Base-by-base conservation (phyloP, 1,284 basidiomycete species). In the Mrakiaceae sp. region DNA sequence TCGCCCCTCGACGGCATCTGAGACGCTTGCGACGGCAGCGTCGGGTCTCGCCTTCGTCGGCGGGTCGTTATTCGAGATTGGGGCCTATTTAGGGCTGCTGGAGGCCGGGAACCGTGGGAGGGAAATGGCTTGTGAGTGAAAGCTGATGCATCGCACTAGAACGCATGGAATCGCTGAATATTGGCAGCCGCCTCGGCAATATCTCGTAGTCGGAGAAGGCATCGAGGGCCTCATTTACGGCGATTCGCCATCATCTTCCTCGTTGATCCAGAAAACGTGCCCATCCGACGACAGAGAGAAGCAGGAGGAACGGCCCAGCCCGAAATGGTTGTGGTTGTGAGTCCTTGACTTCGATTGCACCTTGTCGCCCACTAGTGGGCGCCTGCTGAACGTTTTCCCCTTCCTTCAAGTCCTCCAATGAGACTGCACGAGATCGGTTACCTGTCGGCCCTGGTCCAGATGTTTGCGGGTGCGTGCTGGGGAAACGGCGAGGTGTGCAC, bases 51-150 rank as follows among this genome's bases (percentile, higher is more conserved):
- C 71, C 0, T 76, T 77, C 59, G 67, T 81, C 2, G 83, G 83
- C 4, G 83, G 82, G 1, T 80, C 81, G 5, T 73, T 83, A 9
- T 85, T 84, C 74, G 80, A 81, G 62, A 64, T 81, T 43, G 81
- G 81, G 10, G 76, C 79, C 0, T 74, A 81, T 11, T 71, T 79
- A 8, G 78, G 79, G 46, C 74, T 82, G 8, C 74, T 78, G 64
- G 81, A 82, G 68, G 81, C 80, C 0, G 60, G 59, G 5, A 62
- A 62, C 50, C 71, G 74, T 16, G 74, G 74, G 0, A 66, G 70
- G 43, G 74, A 75, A 55, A 68, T 60, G 39, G 67, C 72, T 48
- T 72, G 60, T 66, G 11, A n/a, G 64, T 59, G n/a, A 5, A 5
- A 16, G 47, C 39, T 52, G 40, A 2, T 11, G 39, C 39, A 10